These are phyloP conservation scores for Annulohypoxylon maeteangense DNA, from an alignment of 495 filamentous ascomycete genomes.

Conservation along the genomic window DNA sequence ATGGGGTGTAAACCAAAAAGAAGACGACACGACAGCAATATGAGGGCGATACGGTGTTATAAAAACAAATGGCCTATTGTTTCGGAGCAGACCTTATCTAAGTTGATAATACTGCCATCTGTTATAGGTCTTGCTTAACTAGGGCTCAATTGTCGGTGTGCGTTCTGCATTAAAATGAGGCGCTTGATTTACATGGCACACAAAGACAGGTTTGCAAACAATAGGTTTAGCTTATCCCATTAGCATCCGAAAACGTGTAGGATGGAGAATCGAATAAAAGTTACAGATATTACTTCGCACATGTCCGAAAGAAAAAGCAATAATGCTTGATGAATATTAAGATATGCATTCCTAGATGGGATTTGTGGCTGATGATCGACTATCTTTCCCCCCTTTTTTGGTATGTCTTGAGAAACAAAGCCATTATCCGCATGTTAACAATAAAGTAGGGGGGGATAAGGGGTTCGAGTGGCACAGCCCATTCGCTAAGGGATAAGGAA, in stretches of 20 bases:
- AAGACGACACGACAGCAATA: neutral
- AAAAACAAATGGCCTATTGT: slow-evolving; percentile 19
- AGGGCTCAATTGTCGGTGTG: slow-evolving; percentile 29
- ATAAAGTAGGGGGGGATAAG: slow-evolving; percentile 1
- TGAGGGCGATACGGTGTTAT: neutral
- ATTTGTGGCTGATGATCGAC: slow-evolving; percentile 3
- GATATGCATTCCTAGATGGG: neutral
- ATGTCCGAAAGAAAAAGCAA: neutral
- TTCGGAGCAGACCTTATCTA: neutral
- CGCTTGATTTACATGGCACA: slow-evolving; percentile 7
- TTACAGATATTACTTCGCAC: too few species aligned
- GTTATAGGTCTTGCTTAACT: slow-evolving; percentile 2
- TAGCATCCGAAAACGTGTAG: slow-evolving; percentile 14
- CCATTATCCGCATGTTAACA: neutral
- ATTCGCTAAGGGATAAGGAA: neutral
- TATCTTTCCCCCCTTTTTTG: neutral
- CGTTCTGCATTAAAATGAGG: slow-evolving; percentile 12
- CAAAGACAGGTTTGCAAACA: neutral
- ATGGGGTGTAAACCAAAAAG: slow-evolving; percentile 47
- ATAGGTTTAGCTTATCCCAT: neutral
- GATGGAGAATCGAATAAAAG: neutral
- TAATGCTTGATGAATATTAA: neutral
- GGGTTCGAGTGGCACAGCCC: neutral
- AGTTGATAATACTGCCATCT: slow-evolving; percentile 1
- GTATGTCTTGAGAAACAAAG: neutral